These are phyloP conservation scores for Zoysia japonica DNA, from an alignment of 176 grass and related monocot species.

Conservation along the genomic window DNA sequence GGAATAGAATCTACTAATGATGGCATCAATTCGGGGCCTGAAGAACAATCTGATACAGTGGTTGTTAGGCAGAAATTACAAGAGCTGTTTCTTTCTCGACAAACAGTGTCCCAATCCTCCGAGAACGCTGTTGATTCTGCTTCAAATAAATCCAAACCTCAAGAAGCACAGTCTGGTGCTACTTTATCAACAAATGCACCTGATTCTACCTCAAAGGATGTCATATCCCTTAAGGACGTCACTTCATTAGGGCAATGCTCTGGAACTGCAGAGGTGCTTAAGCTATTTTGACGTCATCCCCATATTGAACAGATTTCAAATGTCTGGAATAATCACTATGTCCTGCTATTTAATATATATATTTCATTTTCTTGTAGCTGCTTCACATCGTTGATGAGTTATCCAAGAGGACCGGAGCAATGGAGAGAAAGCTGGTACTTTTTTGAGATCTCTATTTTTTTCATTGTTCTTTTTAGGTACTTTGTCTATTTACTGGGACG, in stretches of 20 bases:
- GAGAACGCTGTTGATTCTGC: conserved; percentile 11
- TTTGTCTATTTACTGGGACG: too few relatives aligned
- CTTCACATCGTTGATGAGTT: conserved; percentile 54
- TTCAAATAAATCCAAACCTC: conserved; percentile 17
- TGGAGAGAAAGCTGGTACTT: conserved; percentile 72
- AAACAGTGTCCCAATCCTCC: conserved; percentile 7
- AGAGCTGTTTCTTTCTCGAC: conserved; percentile 26
- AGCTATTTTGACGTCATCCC: conserved; percentile 3
- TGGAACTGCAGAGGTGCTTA: conserved; percentile 46
- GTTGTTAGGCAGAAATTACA: conserved; percentile 33
- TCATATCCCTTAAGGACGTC: not conserved
- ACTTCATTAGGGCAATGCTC: conserved; percentile 1
- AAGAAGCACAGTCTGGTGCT: conserved; percentile 21
- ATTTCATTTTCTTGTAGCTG: conserved; percentile 58
- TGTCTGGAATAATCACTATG: not conserved
- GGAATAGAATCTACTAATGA: conserved; percentile 14
- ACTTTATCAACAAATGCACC: not conserved
- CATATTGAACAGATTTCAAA: conserved; percentile 18
- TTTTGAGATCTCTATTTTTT: not conserved
- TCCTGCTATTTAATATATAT: conserved; percentile 22
- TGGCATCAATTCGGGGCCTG: conserved; percentile 12
- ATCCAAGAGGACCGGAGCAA: conserved; percentile 42
- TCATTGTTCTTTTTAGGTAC: not conserved
- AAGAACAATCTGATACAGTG: conserved; percentile 18
- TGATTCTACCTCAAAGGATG: conserved; percentile 17